A percentile compares a stretch with the other conserved stretches of the same genome.
phyloP scores from a whole-genome alignment of 176 grass and related monocot species.

The Musa troglodytarum region DNA sequence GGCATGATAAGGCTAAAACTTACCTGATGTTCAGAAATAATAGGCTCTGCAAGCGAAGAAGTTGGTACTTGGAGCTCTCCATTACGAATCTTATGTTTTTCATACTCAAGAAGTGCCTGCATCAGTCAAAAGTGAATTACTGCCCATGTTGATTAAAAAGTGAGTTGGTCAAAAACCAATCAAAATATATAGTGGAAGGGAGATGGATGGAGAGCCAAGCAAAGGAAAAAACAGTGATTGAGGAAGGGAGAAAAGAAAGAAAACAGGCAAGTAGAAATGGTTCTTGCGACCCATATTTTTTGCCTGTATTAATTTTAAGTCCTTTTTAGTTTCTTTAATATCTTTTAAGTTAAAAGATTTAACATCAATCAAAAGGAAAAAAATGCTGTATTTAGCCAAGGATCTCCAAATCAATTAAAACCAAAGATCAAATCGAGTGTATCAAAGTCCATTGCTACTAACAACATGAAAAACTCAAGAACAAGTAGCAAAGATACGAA shows the following conservation, averaged over 20 bases:
- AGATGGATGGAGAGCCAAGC: not conserved
- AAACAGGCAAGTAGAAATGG: not conserved
- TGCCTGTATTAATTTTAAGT: too few species aligned
- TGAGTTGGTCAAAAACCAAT: not conserved
- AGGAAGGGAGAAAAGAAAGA: not conserved
- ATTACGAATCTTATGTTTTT: slow-evolving; percentile 90
- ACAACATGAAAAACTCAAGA: too few species aligned
- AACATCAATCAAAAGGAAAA: not conserved
- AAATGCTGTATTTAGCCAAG: not conserved
- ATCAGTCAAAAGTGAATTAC: slow-evolving; percentile 9
- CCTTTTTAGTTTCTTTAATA: not conserved
- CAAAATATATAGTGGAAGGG: not conserved
- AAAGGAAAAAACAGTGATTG: not conserved
- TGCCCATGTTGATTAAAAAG: not conserved
- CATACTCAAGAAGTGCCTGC: slow-evolving; percentile 90
- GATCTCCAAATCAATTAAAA: too few species aligned
- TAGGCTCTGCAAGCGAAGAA: slow-evolving; percentile 43
- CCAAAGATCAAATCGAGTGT: too few species aligned
- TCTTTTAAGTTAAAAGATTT: not conserved
- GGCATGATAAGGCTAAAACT: not conserved
- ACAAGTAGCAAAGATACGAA: too few species aligned
- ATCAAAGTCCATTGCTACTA: too few species aligned
- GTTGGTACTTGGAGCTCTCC: slow-evolving; percentile 73
- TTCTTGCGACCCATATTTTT: too few species aligned
- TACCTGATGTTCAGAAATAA: slow-evolving; percentile 51